phyloP scores from a whole-genome alignment of 257 asterid species.

The Lantana camara region DNA sequence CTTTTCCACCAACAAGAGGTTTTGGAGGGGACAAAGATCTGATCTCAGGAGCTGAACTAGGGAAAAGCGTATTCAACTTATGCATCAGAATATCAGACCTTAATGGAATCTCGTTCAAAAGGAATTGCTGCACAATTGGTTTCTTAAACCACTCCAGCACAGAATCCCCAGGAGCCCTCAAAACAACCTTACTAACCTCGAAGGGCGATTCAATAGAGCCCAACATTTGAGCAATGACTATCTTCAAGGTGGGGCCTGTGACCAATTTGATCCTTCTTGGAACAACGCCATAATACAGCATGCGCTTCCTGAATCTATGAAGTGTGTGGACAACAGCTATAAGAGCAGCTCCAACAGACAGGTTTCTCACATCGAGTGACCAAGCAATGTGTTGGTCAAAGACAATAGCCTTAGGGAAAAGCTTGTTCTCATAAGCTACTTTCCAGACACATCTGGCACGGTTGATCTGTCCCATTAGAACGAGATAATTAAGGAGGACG shows the following conservation, averaged over 20 bases:
- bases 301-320: conserved; percentile 94
- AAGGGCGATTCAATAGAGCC: conserved; percentile 87
- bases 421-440: conserved; percentile 93
- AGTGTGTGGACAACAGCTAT: conserved; percentile 94
- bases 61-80: conserved; percentile 80
- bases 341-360: conserved; percentile 96
- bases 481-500: conserved; percentile 92
- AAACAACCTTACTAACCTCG: conserved; percentile 94
- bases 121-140: conserved; percentile 94
- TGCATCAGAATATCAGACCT: conserved; percentile 97
- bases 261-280: conserved; percentile 93
- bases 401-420: conserved; percentile 95
- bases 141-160: conserved; percentile 97
- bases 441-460: conserved; percentile 99
- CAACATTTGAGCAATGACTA: conserved; percentile 81
- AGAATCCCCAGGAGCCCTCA: conserved; percentile 95
- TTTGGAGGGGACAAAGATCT: conserved; percentile 89
- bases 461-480: conserved; percentile 95
- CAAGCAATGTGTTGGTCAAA: conserved; percentile 98
- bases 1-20: conserved; percentile 61
- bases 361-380: conserved; percentile 95
- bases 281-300: conserved; percentile 92
- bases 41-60: conserved; percentile 96
- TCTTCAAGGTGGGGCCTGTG: conserved; percentile 92
- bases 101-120: conserved; percentile 93